Conservation (phyloP, 371 early-diverging fungal species). For the Mucor sp. region DNA sequence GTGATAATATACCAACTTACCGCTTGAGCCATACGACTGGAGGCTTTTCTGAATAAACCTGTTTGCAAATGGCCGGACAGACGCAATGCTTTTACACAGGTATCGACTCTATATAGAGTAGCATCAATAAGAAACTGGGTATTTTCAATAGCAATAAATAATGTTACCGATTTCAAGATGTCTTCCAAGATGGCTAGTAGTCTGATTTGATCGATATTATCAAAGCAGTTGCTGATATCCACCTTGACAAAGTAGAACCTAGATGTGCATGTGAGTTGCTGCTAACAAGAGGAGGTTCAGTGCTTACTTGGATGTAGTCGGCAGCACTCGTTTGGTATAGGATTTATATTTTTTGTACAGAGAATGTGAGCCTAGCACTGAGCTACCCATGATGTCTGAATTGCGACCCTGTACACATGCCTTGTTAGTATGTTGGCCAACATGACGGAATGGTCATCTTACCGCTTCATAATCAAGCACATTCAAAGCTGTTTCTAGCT, state of each 20-base stretch:
- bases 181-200: conserved; percentile 61
- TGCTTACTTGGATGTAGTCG: conserved; percentile 8
- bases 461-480: conserved; percentile 50
- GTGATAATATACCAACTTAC: not conserved
- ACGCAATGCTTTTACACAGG: not conserved
- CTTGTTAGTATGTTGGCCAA: not conserved
- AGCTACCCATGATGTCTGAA: conserved; percentile 41
- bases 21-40: not conserved
- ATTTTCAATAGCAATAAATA: not conserved
- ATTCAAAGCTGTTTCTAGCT: conserved; percentile 22
- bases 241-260: conserved; percentile 80
- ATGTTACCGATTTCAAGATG: conserved; percentile 10
- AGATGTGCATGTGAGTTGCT: not conserved
- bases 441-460: not conserved
- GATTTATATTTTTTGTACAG: conserved; percentile 53
- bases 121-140: not conserved
- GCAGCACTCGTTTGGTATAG: conserved; percentile 36
- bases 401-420: conserved; percentile 11
- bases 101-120: not conserved
- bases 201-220: conserved; percentile 73
- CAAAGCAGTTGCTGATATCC: conserved; percentile 80
- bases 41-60: not conserved
- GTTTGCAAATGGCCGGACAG: not conserved
- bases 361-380: conserved; percentile 58
- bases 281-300: not conserved